Evolutionary conservation across 768 basidiomycete species (phyloP), one percentile per base, ranked within the genome.

Genomic region (Boletus coccyginus): DNA sequence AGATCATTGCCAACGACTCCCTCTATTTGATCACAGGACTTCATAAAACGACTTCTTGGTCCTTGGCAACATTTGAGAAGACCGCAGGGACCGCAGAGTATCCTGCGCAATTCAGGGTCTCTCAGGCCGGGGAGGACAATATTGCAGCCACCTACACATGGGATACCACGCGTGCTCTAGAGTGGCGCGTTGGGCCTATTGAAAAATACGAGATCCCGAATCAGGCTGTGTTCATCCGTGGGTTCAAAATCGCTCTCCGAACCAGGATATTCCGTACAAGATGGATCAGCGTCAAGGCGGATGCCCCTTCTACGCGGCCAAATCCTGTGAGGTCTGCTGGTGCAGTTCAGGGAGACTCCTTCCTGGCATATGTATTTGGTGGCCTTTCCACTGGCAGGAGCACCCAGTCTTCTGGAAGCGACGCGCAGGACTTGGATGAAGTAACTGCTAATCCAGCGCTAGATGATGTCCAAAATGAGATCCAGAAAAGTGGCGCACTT

Each of bases 21-120:
- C 61, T 70, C 2, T 73, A 73, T 36, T 51, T 72, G 29, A 66
- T 73, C 31, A 73, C 56, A 1, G 56, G 41, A 13, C 3, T 41
- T 4, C 13, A 45, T 24, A 56, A 52, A 32, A 12, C 50, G 1
- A 33, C 19, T 3, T 62, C 68, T 5, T 73, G 72, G 71, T 70
- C 69, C 21, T 52, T 70, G 17, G 72, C 70, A 2, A 53, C 65
- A 7, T 66, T 59, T 17, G 52, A 48, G 24, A 44, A 58, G 39
- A 32, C 44, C 3, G 35, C 12, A 3, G 56, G 50, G 1, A 49
- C 9, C 2, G 49, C 31, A 4, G 50, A 58, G 3, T 42, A 53
- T 16, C 24, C 48, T 6, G 59, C 56, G 1, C 45, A 55, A 5
- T 62, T 64, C 31, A 65, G 39, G 24, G 38, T 55, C 7, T 27